Evolutionary conservation across 108 stramenopile genomes (phyloP).

Genomic region (Pseudonitzschia delicatissima): DNA sequence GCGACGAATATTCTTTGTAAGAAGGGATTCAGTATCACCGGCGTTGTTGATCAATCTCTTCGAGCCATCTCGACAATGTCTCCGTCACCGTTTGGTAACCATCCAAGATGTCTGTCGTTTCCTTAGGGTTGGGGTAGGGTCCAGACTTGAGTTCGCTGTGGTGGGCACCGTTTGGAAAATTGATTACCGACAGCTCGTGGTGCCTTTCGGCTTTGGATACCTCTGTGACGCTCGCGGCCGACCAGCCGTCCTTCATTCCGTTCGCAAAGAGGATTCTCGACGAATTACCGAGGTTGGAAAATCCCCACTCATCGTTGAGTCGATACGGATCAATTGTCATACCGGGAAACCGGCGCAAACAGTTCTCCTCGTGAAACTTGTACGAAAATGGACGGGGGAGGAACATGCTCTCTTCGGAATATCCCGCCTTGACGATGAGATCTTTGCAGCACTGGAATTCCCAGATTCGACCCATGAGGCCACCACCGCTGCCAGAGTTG

Average conservation of each 20-base stretch:
- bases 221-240: conserved; percentile 43
- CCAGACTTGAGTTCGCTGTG: conserved; percentile 49
- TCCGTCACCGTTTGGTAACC: conserved; percentile 48
- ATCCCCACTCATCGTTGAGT: conserved; percentile 47
- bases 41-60: conserved; percentile 23
- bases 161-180: conserved; percentile 86
- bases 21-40: background rate
- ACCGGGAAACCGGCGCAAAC: conserved; percentile 51
- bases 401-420: conserved; percentile 25
- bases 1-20: no score
- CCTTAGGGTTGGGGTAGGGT: conserved; percentile 22
- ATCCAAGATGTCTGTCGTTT: conserved; percentile 69
- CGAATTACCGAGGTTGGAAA: conserved; percentile 47
- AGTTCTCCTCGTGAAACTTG: conserved; percentile 52
- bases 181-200: conserved; percentile 34
- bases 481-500: conserved; percentile 67
- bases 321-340: conserved; percentile 46
- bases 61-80: conserved; percentile 58
- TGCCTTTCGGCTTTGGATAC: conserved; percentile 18
- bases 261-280: conserved; percentile 70
- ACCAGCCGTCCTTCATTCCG: conserved; percentile 43
- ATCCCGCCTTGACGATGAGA: conserved; percentile 11
- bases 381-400: conserved; percentile 15
- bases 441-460: conserved; percentile 63
- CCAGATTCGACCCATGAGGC: conserved; percentile 62